Evolutionary conservation across 2,329 filamentous ascomycete genomes (phyloP), one percentile per base, ranked within the genome.

Genomic region (Penicillium sp.): DNA sequence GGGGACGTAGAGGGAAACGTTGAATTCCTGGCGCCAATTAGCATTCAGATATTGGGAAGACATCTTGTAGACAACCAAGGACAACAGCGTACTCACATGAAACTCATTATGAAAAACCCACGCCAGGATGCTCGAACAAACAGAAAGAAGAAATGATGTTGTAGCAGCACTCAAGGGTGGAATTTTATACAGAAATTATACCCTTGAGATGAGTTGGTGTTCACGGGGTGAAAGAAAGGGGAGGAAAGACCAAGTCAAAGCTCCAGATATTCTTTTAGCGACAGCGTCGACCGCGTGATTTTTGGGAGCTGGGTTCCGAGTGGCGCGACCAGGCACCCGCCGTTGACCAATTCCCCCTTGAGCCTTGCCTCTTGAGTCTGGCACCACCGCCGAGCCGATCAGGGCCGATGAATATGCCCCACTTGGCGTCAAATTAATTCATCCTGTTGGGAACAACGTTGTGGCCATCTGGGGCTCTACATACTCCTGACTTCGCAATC

Each of bases 1-100:
- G 82, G 79, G 67, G 79, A 66, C 21, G 74, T 60, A 29, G 78
- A 75, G 56, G 80, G 64, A 55, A 79, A 66, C 7, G 80, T 81
- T 19, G 81, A 81, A 73, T 85, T 85, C 79, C 81, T 66, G 46
- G 50, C 26, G 23, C 11, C 15, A 38, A 19, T 65, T 46, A 65
- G 60, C 49, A 31, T n/a, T 46, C 15, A 23, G 41, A 3, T 9
- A 44, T 44, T 11, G 26, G 19, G 15, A 47, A 35, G 7, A 4
- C 26, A 26, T 26, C 26, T 26, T 26, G 26, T 6, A 26, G 15
- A 58, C 19, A 7, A 41, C 35, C 35, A 41, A 23, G 19, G 13
- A 48, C 30, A 51, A 31, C 21, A n/a, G 26, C 4, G 19, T 6
- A 41, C 68, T 68, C 49, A 72, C 70, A 73, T 72, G 57, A 52